Conservation (phyloP, 768 basidiomycete genomes). For the Goffeauzyma gilvescens region DNA sequence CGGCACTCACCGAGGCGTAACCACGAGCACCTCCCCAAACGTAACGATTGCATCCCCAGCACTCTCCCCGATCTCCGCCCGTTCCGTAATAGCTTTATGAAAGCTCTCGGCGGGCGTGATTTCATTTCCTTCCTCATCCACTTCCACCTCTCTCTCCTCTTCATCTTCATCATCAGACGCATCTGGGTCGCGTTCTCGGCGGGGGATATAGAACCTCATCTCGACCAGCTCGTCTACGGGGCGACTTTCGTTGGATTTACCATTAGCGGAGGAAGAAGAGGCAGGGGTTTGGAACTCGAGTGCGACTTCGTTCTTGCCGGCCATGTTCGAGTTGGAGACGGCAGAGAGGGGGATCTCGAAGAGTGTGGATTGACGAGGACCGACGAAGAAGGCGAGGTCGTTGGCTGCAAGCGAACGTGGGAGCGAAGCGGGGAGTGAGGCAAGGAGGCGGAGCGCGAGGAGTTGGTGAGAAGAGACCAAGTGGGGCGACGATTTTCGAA, state of each 20-base stretch:
- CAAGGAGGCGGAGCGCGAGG: too few relatives aligned
- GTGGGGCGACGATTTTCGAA: too few relatives aligned
- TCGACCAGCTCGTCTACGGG: constrained; percentile 74
- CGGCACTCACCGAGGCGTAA: constrained; percentile 50
- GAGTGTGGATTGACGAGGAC: constrained; percentile 61
- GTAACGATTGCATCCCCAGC: constrained; percentile 79
- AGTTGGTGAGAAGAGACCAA: too few relatives aligned
- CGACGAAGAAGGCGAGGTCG: constrained; percentile 77
- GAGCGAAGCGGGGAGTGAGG: too few relatives aligned
- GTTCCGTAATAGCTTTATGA: constrained; percentile 89
- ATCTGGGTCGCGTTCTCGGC: too few relatives aligned
- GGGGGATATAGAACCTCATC: constrained; percentile 83
- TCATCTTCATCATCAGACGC: constrained; percentile 48
- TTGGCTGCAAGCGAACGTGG: constrained; percentile 54
- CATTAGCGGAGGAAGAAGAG: constrained; percentile 1
- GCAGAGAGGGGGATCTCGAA: constrained; percentile 73
- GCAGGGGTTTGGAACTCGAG: constrained; percentile 54
- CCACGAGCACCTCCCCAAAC: constrained; percentile 83
- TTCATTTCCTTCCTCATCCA: constrained; percentile 30
- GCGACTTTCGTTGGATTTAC: constrained; percentile 9
- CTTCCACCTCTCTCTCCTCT: constrained; percentile 35
- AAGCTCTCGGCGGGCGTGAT: constrained; percentile 86
- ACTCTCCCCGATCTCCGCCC: constrained; percentile 80
- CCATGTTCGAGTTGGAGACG: constrained; percentile 94
- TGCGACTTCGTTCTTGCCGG: constrained; percentile 92